Conservation (phyloP, 176 grass and related monocot genomes). For the Ensete glaucum region DNA sequence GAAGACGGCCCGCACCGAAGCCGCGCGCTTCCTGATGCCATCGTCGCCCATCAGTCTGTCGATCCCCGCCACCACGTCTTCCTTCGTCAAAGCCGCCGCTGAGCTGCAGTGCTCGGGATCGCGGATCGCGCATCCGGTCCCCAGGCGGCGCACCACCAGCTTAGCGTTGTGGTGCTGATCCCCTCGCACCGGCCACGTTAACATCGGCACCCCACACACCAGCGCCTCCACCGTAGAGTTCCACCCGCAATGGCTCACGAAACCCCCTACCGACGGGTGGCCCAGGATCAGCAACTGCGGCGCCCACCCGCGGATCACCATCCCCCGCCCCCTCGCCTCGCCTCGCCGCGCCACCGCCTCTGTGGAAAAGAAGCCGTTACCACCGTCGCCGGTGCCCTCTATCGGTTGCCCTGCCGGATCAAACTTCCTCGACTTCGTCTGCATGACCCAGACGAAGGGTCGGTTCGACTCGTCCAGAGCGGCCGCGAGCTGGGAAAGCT, state of each 20-base stretch:
- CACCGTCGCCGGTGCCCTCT: background rate
- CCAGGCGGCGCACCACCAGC: slow-evolving; percentile 9
- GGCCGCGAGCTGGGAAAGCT: slow-evolving; percentile 28
- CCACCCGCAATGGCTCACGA: slow-evolving; percentile 20
- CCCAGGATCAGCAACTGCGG: slow-evolving; percentile 15
- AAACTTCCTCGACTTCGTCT: slow-evolving; percentile 9
- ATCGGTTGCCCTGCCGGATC: slow-evolving; percentile 12
- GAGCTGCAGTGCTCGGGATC: too few species aligned
- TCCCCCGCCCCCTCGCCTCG: slow-evolving; percentile 1
- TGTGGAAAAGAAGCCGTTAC: too few species aligned
- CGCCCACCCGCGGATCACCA: slow-evolving; percentile 22
- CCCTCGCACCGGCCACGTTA: slow-evolving; percentile 16
- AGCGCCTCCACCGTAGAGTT: slow-evolving; percentile 19
- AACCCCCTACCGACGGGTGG: background rate
- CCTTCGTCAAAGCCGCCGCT: slow-evolving; percentile 10
- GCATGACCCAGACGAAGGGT: slow-evolving; percentile 30
- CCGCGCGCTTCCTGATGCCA: slow-evolving; percentile 3
- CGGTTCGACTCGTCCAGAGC: slow-evolving; percentile 19
- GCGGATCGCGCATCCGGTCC: background rate
- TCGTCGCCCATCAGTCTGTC: background rate
- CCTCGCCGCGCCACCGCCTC: background rate
- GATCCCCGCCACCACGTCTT: slow-evolving; percentile 1
- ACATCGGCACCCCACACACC: slow-evolving; percentile 16
- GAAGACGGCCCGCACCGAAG: slow-evolving; percentile 3
- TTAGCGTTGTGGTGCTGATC: slow-evolving; percentile 13